Base-by-base conservation (phyloP, 306 rosid species). In the Cucurbita argyrosperma region DNA sequence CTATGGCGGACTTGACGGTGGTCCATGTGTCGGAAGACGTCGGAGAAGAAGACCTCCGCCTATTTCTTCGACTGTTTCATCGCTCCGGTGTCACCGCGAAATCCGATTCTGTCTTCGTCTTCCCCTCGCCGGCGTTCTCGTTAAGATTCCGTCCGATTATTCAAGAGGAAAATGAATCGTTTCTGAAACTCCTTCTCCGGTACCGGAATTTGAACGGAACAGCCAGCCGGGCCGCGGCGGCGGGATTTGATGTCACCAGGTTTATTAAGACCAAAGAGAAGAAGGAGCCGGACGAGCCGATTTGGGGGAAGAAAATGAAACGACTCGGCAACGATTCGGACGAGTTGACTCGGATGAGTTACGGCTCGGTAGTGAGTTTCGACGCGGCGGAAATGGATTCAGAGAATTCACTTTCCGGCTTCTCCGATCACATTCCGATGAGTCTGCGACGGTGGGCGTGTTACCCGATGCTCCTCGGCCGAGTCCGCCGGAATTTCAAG, bases 321-420 rank as follows among this genome's bases (percentile, higher is more conserved):
- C 81, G 57, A 62, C 74, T 76, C 47, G 39, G 4, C 21, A 83
- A 77, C 12, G n/a, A 15, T 10, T 57, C 82, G 23, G 58, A 5
- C 37, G 77, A 51, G 77, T 75, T 50, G 68, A 60, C 80, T 84
- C 79, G 26, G 16, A 59, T 88, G 79, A 89, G 80, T 78, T 88
- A 85, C 16, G 99, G 99, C 5, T 94, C 99, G 76, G 85, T 94
- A 3, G 81, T 94, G 75, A 84, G 96, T 47, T 94, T 94, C 49
- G 90, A 89, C 45, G 84, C 87, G 0, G 64, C 84, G 4, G 99
- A 94, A 56, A 90, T 94, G 26, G 99, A 94, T 80, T 87, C 99
- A 46, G 99, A 90, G 81, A 89, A 90, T 82, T 86, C 97, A 38
- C 95, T 94, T 5, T 42, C 92, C 13, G 99, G 99, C 18, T 94